These are phyloP conservation scores for Mimosa pudica DNA, from an alignment of 306 rosid genomes.

Conservation along the genomic window DNA sequence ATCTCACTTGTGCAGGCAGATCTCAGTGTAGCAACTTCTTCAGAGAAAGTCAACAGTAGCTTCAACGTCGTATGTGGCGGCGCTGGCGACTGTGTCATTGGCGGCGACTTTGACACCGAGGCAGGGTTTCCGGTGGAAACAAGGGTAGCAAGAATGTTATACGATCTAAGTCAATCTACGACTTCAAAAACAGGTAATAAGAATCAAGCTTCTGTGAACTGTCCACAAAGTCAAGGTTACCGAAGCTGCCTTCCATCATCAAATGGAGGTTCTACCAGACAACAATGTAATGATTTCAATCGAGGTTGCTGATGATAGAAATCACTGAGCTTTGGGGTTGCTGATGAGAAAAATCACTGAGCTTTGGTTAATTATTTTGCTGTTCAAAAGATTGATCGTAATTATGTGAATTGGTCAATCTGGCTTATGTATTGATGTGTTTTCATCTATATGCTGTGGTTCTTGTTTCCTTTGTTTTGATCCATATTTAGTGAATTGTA, in stretches of 20 bases:
- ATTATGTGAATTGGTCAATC: not conserved
- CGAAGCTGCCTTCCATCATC: conserved; percentile 29
- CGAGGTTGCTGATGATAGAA: conserved; percentile 23
- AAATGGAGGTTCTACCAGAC: conserved; percentile 21
- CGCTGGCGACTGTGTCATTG: conserved; percentile 16
- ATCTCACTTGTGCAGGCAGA: conserved; percentile 32
- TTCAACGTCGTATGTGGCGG: not conserved
- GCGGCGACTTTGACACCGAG: conserved; percentile 23
- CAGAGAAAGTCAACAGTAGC: conserved; percentile 20
- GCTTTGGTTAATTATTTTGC: not conserved
- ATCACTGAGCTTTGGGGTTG: conserved; percentile 9
- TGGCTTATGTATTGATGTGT: not conserved
- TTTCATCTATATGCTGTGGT: not conserved
- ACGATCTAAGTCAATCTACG: not conserved
- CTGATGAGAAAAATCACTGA: conserved; percentile 1
- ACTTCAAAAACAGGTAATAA: conserved; percentile 14
- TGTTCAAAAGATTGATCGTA: not conserved
- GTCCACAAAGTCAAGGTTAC: not conserved
- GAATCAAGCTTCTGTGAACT: conserved; percentile 28
- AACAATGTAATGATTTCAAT: conserved; percentile 20
- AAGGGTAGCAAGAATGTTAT: conserved; percentile 40
- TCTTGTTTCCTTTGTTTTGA: not conserved
- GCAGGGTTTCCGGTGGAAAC: conserved; percentile 34
- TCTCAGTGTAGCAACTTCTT: not conserved
- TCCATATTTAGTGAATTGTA: not conserved